Evolutionary conservation across 768 basidiomycete genomes (phyloP), one percentile per base, ranked within the genome.

Genomic region (Suillus tomentosus): DNA sequence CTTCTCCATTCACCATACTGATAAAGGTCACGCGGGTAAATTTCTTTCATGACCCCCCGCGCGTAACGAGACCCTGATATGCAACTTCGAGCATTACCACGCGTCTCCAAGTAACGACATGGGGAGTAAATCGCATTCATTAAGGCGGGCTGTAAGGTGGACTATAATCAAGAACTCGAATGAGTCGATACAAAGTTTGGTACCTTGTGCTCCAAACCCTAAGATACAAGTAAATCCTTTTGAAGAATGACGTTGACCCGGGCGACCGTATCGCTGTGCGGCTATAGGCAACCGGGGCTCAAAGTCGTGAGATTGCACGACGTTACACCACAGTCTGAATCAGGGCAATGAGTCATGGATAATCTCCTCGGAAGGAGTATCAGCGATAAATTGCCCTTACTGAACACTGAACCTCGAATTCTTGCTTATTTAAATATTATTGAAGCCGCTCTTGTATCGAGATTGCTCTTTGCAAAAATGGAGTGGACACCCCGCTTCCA

Each of bases 351-450:
- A 24, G 9, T 40, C 56, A 40, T 40, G 24, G 9, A 19, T 39
- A 19, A 58, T 31, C 40, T 58, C 57, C 57, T 58, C 57, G 40
- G 57, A 58, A 58, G 24, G 10, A 5, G 24, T 58, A 27, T 17
- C 19, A 40, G 22, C 2, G 5, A 22, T 14, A 40, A 19, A 10
- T 17, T 19, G 15, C 7, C 22, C 56, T 24, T 40, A 57, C 56
- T 6, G 14, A 40, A 2, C 17, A 27, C 39, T 27, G 3, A 13
- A 0, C 56, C 57, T 42, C 40, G 1, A 17, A 19, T 19, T 19
- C 17, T 53, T 51, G 3, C 17, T 10, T 31, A 31, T 53, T 31
- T 31, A 10, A 14, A 22, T 48, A 17, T 17, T 8, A 10, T 57
- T 24, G 24, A 24, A 27, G 36, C 39, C 31, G 53, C 27, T 17